A percentile compares a stretch with the other conserved stretches of the same genome.
Conservation (phyloP, 208 protist species). For the Leishmania tropica region DNA sequence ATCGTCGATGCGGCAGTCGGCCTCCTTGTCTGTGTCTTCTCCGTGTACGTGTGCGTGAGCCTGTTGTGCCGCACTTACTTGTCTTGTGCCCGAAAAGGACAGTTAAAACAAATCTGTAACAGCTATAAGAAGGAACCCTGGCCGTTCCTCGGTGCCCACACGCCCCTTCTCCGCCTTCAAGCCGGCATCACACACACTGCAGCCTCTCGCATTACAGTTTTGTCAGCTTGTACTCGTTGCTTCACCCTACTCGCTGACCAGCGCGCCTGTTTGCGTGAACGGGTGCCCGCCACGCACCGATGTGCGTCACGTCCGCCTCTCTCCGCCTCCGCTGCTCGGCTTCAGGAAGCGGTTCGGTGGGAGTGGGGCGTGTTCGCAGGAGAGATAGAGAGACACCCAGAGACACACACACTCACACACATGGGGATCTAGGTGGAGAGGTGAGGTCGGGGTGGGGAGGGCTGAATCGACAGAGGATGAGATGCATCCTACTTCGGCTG, state of each 20-base stretch:
- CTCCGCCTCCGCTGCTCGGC: neutral
- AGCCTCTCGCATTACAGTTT: neutral
- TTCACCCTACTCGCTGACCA: neutral
- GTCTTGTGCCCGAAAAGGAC: neutral
- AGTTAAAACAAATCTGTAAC: neutral
- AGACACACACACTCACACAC: neutral
- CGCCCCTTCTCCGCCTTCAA: neutral
- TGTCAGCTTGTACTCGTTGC: neutral
- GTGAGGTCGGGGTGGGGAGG: neutral
- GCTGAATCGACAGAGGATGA: neutral
- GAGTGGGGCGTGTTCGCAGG: neutral
- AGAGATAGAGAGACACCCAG: neutral
- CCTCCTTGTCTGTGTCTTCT: neutral
- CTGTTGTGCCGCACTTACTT: neutral
- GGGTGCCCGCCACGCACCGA: neutral
- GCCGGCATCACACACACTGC: neutral
- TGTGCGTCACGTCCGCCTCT: neutral
- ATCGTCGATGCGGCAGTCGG: neutral
- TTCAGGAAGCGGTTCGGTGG: neutral
- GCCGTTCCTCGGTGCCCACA: neutral
- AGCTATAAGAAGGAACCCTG: neutral
- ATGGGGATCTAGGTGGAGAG: too few relatives aligned
- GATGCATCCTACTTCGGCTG: neutral
- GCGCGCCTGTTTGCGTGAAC: neutral
- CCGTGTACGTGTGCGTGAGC: too few relatives aligned